A percentile compares a stretch with the other conserved stretches of the same genome.
These are phyloP conservation scores for Leptographium procerum DNA, from an alignment of 2,329 filamentous ascomycete genomes.

Conservation along the genomic window DNA sequence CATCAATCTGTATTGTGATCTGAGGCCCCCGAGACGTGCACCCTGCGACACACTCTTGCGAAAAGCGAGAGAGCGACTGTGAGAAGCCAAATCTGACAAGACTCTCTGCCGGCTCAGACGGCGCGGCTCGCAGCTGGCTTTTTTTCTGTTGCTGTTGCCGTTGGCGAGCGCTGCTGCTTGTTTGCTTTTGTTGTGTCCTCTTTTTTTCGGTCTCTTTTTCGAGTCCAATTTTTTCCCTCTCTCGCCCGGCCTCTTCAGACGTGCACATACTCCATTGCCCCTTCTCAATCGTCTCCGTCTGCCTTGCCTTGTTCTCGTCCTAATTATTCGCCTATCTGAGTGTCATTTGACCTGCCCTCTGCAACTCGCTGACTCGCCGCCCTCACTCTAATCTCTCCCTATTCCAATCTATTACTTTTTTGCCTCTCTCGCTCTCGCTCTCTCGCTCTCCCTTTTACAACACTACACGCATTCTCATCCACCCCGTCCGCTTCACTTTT, in stretches of 20 bases:
- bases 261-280: background rate
- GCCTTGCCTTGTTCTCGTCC: background rate
- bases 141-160: background rate
- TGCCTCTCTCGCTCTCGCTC: too few species aligned
- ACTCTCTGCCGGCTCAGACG: background rate
- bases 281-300: background rate
- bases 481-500: background rate
- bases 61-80: background rate
- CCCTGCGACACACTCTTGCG: background rate
- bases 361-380: background rate
- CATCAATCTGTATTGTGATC: background rate
- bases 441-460: background rate
- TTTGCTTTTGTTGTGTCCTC: conserved; percentile 1
- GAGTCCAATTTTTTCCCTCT: background rate
- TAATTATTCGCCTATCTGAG: background rate
- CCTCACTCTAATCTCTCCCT: background rate
- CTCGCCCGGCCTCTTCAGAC: background rate
- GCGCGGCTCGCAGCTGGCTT: background rate
- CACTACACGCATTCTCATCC: background rate
- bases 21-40: background rate
- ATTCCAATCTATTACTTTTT: background rate
- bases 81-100: too few species aligned
- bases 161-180: background rate
- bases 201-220: background rate
- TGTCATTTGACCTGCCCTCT: background rate